These are phyloP conservation scores for Glycine soja DNA, from an alignment of 306 rosid genomes.

Conservation along the genomic window DNA sequence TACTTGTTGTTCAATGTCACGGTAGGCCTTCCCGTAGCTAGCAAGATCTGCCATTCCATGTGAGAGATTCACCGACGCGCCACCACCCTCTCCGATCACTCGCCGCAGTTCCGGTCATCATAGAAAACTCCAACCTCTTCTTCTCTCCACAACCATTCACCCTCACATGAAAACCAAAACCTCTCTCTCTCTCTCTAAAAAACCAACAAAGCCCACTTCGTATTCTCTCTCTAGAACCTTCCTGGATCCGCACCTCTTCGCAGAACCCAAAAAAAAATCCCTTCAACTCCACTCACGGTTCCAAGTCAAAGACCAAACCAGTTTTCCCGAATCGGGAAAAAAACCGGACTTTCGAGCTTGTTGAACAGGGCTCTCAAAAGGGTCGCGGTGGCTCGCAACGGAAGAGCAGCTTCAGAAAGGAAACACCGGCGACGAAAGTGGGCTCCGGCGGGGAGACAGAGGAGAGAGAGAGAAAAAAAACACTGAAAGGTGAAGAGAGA, in stretches of 20 bases:
- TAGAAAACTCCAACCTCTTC: constrained; percentile 68
- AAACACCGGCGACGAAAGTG: constrained; percentile 35
- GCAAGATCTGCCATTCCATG: constrained; percentile 99
- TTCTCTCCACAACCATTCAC: constrained; percentile 79
- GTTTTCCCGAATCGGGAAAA: constrained; percentile 28
- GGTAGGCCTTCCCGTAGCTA: constrained; percentile 91
- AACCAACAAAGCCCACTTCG: constrained; percentile 34
- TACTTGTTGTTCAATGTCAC: constrained; percentile 82
- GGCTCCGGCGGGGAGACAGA: constrained; percentile 51
- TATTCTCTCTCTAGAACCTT: constrained; percentile 43
- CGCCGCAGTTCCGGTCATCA: constrained; percentile 88
- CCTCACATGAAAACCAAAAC: constrained; percentile 54
- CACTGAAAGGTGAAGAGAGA: constrained; percentile 47
- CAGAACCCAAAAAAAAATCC: constrained; percentile 41
- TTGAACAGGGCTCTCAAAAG: background rate
- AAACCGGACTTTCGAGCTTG: constrained; percentile 18
- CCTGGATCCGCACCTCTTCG: constrained; percentile 62
- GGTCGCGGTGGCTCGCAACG: background rate
- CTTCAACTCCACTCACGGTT: constrained; percentile 50
- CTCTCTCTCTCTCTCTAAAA: constrained; percentile 9
- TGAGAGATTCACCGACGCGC: constrained; percentile 69
- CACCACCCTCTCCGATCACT: constrained; percentile 95
- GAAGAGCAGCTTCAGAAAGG: constrained; percentile 4
- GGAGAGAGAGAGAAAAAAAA: constrained; percentile 57
- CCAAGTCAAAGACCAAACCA: constrained; percentile 51